Evolutionary conservation across 306 rosid species (phyloP), one percentile per base, ranked within the genome.

Genomic region (Alnus glutinosa): DNA sequence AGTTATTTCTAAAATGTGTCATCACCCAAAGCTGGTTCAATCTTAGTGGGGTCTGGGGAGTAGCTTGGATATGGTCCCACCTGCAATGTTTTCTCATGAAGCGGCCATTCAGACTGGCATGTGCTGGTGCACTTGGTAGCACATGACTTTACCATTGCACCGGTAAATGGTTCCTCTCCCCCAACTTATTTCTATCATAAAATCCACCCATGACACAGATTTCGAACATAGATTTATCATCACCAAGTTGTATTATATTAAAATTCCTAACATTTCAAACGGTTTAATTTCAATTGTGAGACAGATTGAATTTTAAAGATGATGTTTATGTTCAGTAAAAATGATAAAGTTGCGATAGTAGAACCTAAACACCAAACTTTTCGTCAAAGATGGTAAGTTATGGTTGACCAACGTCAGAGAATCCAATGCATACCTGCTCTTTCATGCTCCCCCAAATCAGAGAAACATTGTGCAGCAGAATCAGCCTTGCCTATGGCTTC

Each of bases 401-500:
- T n/a, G 3, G n/a, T 42, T 63, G 15, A 19, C 7, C 16, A 36
- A 51, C 54, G 32, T 58, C 23, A 37, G 55, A 51, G 61, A n/a
- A 34, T 67, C 34, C 58, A 50, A 80, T 42, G 74, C 76, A 81
- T 86, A 87, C 98, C 98, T 64, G 93, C 93, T 78, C 85, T 89
- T 84, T 88, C 86, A 77, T 80, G 82, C 23, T 93, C 93, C 46
- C 93, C 92, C 69, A 91, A 74, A 83, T 91, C 97, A 55, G 67
- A 84, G 76, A 82, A 89, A 83, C 97, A 93, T 58, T 85, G 87
- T 0, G 96, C 94, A 28, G 97, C 92, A 66, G 75, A 78, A 77
- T 89, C 90, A 18, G 73, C 80, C 89, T 83, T 91, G 72, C 90
- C 92, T 37, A 88, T 88, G 44, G 89, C 82, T 72, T 91, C 94